Evolutionary conservation across 768 basidiomycete species (phyloP).

Genomic region (Boletus barrowsii): DNA sequence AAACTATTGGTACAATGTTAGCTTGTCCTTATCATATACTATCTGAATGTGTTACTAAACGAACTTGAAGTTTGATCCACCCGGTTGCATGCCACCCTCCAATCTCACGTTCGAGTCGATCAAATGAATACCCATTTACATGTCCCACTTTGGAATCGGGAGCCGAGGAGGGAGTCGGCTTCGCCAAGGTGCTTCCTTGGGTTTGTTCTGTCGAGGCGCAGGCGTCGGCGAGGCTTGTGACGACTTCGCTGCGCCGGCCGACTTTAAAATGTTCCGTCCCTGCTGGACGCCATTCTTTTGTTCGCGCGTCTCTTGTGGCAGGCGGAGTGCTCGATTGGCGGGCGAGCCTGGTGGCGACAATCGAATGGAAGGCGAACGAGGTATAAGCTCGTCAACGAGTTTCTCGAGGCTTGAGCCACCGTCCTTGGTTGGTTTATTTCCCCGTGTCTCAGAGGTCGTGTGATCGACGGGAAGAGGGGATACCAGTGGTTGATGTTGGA

Average conservation of each 20-base stretch:
- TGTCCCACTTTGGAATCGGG: conserved; percentile 30
- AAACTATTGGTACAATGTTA: too few species aligned
- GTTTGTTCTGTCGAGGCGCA: conserved; percentile 5
- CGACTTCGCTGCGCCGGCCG: neutral
- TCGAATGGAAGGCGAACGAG: conserved; percentile 17
- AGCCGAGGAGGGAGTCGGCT: conserved; percentile 28
- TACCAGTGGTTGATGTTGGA: conserved; percentile 13
- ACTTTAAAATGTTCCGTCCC: neutral
- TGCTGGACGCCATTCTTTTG: neutral
- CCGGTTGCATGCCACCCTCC: too few species aligned
- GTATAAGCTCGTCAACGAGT: conserved; percentile 12
- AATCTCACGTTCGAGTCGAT: neutral
- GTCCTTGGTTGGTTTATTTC: neutral
- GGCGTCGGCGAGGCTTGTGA: neutral
- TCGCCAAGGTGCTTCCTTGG: conserved; percentile 17
- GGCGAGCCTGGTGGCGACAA: conserved; percentile 19
- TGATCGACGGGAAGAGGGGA: conserved; percentile 2
- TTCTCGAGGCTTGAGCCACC: conserved; percentile 11
- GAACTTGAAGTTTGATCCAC: too few species aligned
- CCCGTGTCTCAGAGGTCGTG: neutral
- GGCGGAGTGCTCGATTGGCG: neutral
- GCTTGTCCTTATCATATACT: too few species aligned
- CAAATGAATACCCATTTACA: neutral
- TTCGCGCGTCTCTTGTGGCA: neutral
- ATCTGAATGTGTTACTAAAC: too few species aligned